Evolutionary conservation across 768 basidiomycete genomes (phyloP).

Genomic region (Vishniacozyma victoriae): DNA sequence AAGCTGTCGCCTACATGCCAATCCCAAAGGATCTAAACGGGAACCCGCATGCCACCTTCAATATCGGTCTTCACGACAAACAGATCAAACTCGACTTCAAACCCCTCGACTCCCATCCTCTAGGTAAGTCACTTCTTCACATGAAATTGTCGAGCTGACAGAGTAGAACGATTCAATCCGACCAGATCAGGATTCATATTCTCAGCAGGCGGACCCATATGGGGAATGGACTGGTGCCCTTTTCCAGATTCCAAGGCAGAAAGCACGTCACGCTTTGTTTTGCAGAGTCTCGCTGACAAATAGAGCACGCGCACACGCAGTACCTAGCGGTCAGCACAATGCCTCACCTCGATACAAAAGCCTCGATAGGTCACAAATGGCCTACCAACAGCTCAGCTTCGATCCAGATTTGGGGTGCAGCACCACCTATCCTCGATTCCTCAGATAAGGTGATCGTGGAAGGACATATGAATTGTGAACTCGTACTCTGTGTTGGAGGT

Average conservation of each 20-base stretch:
- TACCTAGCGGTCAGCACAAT: conserved; percentile 79
- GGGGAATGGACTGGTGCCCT: conserved; percentile 92
- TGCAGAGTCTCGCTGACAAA: background rate
- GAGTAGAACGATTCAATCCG: conserved; percentile 10
- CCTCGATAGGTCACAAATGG: conserved; percentile 59
- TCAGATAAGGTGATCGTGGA: conserved; percentile 31
- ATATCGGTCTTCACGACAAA: conserved; percentile 25
- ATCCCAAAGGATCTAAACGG: conserved; percentile 10
- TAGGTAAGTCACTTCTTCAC: conserved; percentile 17
- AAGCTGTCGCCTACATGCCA: conserved; percentile 21
- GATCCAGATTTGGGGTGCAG: conserved; percentile 79
- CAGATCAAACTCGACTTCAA: conserved; percentile 15
- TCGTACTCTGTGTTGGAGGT: conserved; percentile 76
- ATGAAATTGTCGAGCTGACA: background rate
- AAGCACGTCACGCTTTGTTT: background rate
- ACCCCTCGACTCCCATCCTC: conserved; percentile 15
- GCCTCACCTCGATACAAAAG: conserved; percentile 60
- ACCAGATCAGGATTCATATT: conserved; percentile 52
- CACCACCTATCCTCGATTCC: conserved; percentile 17
- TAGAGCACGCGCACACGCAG: conserved; percentile 54
- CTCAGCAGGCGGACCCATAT: conserved; percentile 82
- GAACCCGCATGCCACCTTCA: conserved; percentile 16
- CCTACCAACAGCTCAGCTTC: conserved; percentile 54
- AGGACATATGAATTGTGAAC: conserved; percentile 65
- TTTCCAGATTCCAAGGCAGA: conserved; percentile 49